Evolutionary conservation across 2,329 filamentous ascomycete genomes (phyloP), one percentile per base, ranked within the genome.

Genomic region (Clarireedia paspali): DNA sequence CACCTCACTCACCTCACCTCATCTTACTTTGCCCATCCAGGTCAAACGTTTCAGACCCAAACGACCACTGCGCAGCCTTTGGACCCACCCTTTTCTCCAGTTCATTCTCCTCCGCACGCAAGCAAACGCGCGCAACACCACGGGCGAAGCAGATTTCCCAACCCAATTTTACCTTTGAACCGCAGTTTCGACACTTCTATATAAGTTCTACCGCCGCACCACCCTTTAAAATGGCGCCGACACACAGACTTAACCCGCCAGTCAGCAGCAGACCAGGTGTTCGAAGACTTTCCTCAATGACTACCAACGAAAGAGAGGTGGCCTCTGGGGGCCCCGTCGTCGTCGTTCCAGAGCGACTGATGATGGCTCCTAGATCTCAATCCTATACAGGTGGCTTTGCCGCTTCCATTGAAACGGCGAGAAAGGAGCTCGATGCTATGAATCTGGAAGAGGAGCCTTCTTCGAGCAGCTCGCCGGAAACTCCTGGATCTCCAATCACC

Each of bases 381-480:
- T 66, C 66, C 2, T 60, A 66, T 36, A 58, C 64, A 58, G 63
- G 63, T 9, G 65, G 66, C 46, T 70, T 71, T 53, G 69, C 70
- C 45, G 69, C 65, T 26, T 68, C 68, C 7, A 63, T 71, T 36
- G 68, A 69, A 49, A 63, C 62, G 6, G 70, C 70, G 6, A 65
- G 70, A 59, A 62, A 66, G 24, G 69, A 71, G 57, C 60, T 71
- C 17, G 53, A 62, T 39, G 44, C 59, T 1, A 59, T 68, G 38
- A 63, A 70, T 40, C 60, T 70, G 6, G 68, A 70, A 56, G 67
- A 70, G 24, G 54, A 58, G 20, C 3, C 53, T 10, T 26, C 53
- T 5, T 62, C 62, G 4, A 48, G 62, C 20, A 65, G 64, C 47
- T 60, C 64, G 17, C 64, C 66, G 3, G 61, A 47, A 15, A 64